phyloP scores from a whole-genome alignment of 2,329 filamentous ascomycete species.

The Neofusicoccum sp. region DNA sequence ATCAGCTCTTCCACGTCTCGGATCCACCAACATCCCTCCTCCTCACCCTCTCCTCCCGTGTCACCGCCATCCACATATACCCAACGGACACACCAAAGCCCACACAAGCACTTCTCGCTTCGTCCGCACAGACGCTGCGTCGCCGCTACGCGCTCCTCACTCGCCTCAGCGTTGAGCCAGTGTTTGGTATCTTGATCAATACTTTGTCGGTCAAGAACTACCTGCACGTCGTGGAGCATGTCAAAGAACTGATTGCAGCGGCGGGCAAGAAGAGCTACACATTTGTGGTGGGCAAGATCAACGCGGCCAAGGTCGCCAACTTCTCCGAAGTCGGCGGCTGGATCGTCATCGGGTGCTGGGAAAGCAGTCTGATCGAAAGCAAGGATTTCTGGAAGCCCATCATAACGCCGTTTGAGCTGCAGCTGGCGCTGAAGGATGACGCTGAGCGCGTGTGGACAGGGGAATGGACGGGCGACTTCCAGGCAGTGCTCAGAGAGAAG shows the following conservation, averaged over 20 bases:
- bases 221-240: slow-evolving; percentile 73
- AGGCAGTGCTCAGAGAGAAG: slow-evolving; percentile 59
- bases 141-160: slow-evolving; percentile 88
- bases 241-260: slow-evolving; percentile 71
- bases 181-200: slow-evolving; percentile 95
- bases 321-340: slow-evolving; percentile 94
- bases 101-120: slow-evolving; percentile 47
- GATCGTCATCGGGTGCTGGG: slow-evolving; percentile 98
- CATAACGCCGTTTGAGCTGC: slow-evolving; percentile 92
- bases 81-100: slow-evolving; percentile 50
- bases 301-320: slow-evolving; percentile 93
- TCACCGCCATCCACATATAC: slow-evolving; percentile 77
- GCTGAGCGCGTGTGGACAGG: slow-evolving; percentile 80
- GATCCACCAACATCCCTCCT: slow-evolving; percentile 80
- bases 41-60: slow-evolving; percentile 81
- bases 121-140: slow-evolving; percentile 65
- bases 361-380: slow-evolving; percentile 88
- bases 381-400: slow-evolving; percentile 87
- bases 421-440: slow-evolving; percentile 74
- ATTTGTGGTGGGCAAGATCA: slow-evolving; percentile 94
- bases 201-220: slow-evolving; percentile 93
- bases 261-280: slow-evolving; percentile 95
- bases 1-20: slow-evolving; percentile 83
- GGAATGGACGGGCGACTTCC: slow-evolving; percentile 87
- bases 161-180: slow-evolving; percentile 74